Base-by-base conservation (phyloP, 768 basidiomycete species). In the Auricularia cornea region DNA sequence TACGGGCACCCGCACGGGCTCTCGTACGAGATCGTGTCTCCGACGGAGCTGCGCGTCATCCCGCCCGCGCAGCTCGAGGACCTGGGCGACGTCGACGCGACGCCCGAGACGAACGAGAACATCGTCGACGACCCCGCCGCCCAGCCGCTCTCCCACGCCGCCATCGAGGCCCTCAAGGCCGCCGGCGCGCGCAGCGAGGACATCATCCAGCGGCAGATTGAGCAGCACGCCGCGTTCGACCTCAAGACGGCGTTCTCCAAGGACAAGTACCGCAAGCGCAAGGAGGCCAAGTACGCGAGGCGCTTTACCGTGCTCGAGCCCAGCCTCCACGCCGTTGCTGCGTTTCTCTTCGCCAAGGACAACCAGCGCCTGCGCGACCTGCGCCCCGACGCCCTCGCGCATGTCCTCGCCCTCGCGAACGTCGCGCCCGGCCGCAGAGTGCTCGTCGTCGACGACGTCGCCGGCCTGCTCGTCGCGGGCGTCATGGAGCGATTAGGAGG, bases 161-260 rank as follows among this genome's bases (percentile, higher is more conserved):
- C 98, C 71, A 98, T 99, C 59, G 84, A 89, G 69, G 79, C 82
- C 6, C 75, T 98, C 64, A 92, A 95, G 71, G 83, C 86, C 60
- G 84, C 92, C 57, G 95, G 95, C 3, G 78, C 86, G 1, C 88
- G 88, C 77, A 89, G 87, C 65, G 85, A 97, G 88, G 95, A 98
- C 70, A 98, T 99, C 60, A 96, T 98, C 72, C 87, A 90, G 71
- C 87, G 81, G 73, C 96, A 98, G 74, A 96, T 98, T 57, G 93
- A 92, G 68, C 84, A 88, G 69, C 96, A 98, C 70, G 88, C 90
- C 32, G 90, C 92, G 69, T 99, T 90, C 73, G 86, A 87, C 12
- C 78, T 98, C 59, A 98, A 98, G 76, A 98, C 95, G 1, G 97
- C 96, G 74, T 98, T 95, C 74, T 94, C 92, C 75, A 98, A 99